Base-by-base conservation (phyloP, 495 filamentous ascomycete species). In the Penicillium atrosanguineum region DNA sequence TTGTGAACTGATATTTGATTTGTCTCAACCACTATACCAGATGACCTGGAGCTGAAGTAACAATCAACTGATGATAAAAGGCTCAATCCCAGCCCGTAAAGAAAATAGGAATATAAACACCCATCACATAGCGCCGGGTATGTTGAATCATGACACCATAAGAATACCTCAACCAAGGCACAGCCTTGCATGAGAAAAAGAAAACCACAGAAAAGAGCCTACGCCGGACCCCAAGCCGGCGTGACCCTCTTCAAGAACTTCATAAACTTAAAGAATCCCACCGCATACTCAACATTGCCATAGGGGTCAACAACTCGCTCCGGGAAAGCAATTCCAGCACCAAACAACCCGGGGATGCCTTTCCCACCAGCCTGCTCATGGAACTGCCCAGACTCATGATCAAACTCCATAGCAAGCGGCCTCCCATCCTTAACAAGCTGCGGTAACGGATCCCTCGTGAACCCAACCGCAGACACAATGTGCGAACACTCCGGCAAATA, bases 221-320 rank as follows among this genome's bases (percentile, higher is more conserved):
- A 52, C 23, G 48, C 34, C 12, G 52, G 28, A 14, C 15, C 31
- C 81, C 80, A 84, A 19, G 63, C 52, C 25, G 79, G 78, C 15
- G 67, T 56, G 21, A 82, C 80, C 55, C 69, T 70, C 61, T 81
- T 80, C 48, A 83, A 59, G 57, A 76, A 84, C 50, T 74, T 80
- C 81, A 84, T 84, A 59, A 86, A 86, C 70, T 86, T 86, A 44
- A 67, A 80, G 63, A 85, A 80, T 0, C 83, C 83, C 36, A 86
- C 83, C 7, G 81, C 78, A 68, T 76, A 72, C 66, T 86, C 83
- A 12, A 80, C 79, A 69, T 84, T 84, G 6, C 83, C 83, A 28
- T 72, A 53, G 0, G 81, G 83, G 69, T 86, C 83, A 21, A 76
- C 74, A 11, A 84, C 82, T 26, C 72, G 70, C 60, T 84, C 80